Evolutionary conservation across 495 filamentous ascomycete species (phyloP).

Genomic region (Thozetella sp.): DNA sequence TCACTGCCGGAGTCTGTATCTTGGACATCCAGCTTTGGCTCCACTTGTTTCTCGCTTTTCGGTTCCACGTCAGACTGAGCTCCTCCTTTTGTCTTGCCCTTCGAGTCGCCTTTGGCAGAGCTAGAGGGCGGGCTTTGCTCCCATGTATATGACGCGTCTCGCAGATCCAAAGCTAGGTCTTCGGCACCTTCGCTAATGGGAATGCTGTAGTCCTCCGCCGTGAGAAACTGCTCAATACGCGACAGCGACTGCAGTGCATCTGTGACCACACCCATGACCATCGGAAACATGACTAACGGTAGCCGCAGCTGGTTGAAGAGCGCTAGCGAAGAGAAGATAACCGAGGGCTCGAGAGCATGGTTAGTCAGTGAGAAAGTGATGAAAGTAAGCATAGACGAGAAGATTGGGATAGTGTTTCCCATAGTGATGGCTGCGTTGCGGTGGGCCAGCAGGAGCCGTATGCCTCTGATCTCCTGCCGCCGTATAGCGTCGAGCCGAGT

Average conservation of each 20-base stretch:
- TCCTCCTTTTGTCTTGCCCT: conserved; percentile 33
- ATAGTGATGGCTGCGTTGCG: conserved; percentile 83
- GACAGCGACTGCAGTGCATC: conserved; percentile 85
- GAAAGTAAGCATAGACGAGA: conserved; percentile 93
- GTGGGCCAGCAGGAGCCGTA: conserved; percentile 78
- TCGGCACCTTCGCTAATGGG: conserved; percentile 61
- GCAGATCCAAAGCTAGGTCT: conserved; percentile 70
- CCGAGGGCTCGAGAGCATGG: conserved; percentile 69
- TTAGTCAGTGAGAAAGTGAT: conserved; percentile 85
- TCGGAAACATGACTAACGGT: conserved; percentile 82
- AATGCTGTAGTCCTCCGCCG: conserved; percentile 83
- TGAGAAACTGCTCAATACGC: conserved; percentile 83
- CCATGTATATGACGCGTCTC: conserved; percentile 85
- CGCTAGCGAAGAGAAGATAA: conserved; percentile 88
- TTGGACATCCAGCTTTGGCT: conserved; percentile 27
- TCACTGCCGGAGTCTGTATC: conserved; percentile 39
- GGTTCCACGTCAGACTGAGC: not conserved
- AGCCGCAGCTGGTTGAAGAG: conserved; percentile 89
- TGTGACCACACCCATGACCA: conserved; percentile 85
- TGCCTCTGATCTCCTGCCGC: conserved; percentile 70
- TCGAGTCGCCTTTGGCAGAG: conserved; percentile 32
- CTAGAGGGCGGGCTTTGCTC: conserved; percentile 73
- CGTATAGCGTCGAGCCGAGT: conserved; percentile 75
- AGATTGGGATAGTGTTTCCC: conserved; percentile 74
- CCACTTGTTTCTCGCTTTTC: conserved; percentile 31